Evolutionary conservation across 78 protist genomes (phyloP).

Genomic region (Diacronema lutheri): DNA sequence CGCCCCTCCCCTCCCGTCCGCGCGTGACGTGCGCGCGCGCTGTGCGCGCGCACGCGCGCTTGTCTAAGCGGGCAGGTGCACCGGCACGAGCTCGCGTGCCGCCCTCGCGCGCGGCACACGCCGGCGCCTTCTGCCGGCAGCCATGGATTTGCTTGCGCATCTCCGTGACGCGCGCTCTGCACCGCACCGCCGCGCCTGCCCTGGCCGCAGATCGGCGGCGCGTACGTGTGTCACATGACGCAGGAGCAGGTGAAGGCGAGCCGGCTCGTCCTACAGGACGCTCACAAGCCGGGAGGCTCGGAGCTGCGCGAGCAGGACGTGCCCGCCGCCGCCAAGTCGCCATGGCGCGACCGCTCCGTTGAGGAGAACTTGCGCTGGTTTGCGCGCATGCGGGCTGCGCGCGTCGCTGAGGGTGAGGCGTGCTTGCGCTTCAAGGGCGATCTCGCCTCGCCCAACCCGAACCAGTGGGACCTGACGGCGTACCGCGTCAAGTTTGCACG

Average conservation of each 20-base stretch:
- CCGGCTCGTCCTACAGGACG: not conserved
- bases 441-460: conserved; percentile 22
- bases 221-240: conserved; percentile 89
- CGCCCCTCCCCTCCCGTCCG: too few species aligned
- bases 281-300: not conserved
- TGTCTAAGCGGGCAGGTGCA: too few species aligned
- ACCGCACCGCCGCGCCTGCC: too few species aligned
- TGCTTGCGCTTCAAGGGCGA: conserved; percentile 87
- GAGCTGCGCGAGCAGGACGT: too few species aligned
- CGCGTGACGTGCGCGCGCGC: too few species aligned
- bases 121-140: too few species aligned
- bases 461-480: conserved; percentile 87
- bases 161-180: too few species aligned
- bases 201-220: too few species aligned
- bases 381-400: conserved; percentile 88
- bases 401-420: conserved; percentile 85
- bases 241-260: conserved; percentile 57
- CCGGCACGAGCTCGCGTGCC: too few species aligned
- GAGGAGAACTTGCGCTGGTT: conserved; percentile 86
- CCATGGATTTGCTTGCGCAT: too few species aligned
- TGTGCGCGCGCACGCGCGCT: too few species aligned
- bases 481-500: conserved; percentile 79
- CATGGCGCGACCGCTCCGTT: conserved; percentile 86
- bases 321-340: conserved; percentile 48
- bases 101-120: too few species aligned